Base-by-base conservation (phyloP, 2,329 filamentous ascomycete species). In the Didymella glomerata region DNA sequence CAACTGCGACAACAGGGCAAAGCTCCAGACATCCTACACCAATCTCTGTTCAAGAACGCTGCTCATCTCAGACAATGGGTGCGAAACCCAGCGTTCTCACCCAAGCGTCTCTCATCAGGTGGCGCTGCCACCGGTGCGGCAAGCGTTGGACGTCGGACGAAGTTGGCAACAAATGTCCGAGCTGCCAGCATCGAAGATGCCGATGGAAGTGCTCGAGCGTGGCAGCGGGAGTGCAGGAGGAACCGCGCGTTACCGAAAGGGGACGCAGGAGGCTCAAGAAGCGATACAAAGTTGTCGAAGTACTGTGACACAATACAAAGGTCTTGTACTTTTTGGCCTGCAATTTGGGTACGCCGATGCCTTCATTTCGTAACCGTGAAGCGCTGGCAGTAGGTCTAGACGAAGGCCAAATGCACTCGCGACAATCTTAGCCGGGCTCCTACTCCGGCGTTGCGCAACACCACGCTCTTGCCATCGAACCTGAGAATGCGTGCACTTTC, bases 331-430 rank as follows among this genome's bases (percentile, higher is more conserved):
- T 11, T 28, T 18, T 18, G 2, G 22, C 7, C 16, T 9, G 24
- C 2, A n/a, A 45, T 10, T 83, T 46, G 4, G 11, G 11, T 4
- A 4, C 3, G 38, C 6, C n/a, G 14, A 11, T 14, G 20, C 20
- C 11, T 8, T 36, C 6, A 1, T 20, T 11, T 16, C 9, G 10
- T 41, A 14, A 27, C 24, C 20, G 24, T 27, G 24, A 44, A 27
- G 24, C 22, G 14, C 14, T 44, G 22, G 2, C 40, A 13, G 22
- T 25, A 42, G 11, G 9, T 22, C 40, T 25, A 7, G 18, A 25
- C 40, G 40, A 42, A 20, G 18, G n/a, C 3, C 16, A 22, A 3
- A n/a, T 36, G 16, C 32, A 36, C 5, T 18, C 7, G 32, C 16
- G 20, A 22, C 20, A 24, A 42, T 16, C 11, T 11, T 8, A 25